Evolutionary conservation across 768 basidiomycete genomes (phyloP).

Genomic region (Tephrocybe sp.): DNA sequence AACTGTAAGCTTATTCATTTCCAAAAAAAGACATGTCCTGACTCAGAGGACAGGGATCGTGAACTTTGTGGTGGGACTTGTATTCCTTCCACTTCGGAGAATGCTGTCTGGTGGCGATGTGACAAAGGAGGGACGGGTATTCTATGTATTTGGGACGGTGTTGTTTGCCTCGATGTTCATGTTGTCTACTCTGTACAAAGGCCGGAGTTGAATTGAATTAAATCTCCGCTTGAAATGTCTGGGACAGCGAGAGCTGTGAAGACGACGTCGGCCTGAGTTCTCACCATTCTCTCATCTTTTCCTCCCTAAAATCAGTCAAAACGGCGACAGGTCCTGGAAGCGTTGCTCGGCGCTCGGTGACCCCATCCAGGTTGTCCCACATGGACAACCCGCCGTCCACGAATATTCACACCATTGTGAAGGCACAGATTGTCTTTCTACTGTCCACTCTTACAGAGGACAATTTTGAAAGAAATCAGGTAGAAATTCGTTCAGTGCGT

Average conservation of each 20-base stretch:
- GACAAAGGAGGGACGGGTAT: constrained; percentile 79
- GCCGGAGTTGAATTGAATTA: constrained; percentile 23
- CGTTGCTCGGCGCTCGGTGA: constrained; percentile 69
- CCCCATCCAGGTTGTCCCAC: constrained; percentile 77
- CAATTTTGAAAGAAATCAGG: constrained; percentile 91
- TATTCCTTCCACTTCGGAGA: constrained; percentile 84
- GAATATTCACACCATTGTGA: constrained; percentile 90
- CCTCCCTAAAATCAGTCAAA: constrained; percentile 47
- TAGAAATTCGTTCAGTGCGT: constrained; percentile 92
- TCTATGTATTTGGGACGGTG: constrained; percentile 75
- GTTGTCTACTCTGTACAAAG: constrained; percentile 37
- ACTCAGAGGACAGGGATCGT: constrained; percentile 56
- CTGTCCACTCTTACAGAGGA: constrained; percentile 96
- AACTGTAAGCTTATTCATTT: constrained; percentile 51
- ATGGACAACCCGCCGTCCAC: constrained; percentile 85
- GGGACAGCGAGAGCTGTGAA: constrained; percentile 31
- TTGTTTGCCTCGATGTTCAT: constrained; percentile 39
- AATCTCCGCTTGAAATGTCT: constrained; percentile 30
- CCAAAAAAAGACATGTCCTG: not conserved
- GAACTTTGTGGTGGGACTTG: constrained; percentile 82
- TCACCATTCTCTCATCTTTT: constrained; percentile 33
- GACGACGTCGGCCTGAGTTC: constrained; percentile 37
- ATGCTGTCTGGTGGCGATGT: constrained; percentile 58
- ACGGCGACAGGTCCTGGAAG: constrained; percentile 72
- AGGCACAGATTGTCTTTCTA: constrained; percentile 96